Conservation (phyloP, 2,329 filamentous ascomycete species). For the Colletotrichum cordylinicola region DNA sequence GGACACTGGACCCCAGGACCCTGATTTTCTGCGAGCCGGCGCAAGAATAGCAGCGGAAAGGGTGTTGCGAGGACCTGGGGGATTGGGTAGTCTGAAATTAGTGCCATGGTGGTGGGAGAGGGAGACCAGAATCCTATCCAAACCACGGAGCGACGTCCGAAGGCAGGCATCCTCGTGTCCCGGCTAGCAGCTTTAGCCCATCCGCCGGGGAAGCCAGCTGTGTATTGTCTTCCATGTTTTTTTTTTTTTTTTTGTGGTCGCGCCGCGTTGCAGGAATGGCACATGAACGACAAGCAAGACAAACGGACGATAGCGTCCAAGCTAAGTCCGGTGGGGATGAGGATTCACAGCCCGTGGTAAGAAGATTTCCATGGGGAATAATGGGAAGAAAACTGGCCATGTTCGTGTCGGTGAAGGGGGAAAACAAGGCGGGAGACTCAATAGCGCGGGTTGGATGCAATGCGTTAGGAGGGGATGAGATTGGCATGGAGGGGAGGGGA, state of each 20-base stretch:
- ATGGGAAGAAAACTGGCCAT: not conserved
- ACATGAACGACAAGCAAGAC: not conserved
- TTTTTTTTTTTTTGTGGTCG: not conserved
- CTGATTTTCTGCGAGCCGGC: not conserved
- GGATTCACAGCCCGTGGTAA: not conserved
- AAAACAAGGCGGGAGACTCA: not conserved
- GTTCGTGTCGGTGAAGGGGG: not conserved
- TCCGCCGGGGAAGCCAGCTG: not conserved
- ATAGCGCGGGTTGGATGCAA: not conserved
- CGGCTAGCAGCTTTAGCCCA: not conserved
- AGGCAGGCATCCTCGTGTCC: not conserved
- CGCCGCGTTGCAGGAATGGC: not conserved
- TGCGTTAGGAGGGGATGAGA: not conserved
- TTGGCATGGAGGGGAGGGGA: not conserved
- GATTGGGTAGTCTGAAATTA: not conserved
- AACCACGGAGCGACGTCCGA: constrained; percentile 3
- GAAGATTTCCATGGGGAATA: not conserved
- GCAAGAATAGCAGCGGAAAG: not conserved
- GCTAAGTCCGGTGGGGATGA: not conserved
- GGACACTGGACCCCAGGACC: not conserved
- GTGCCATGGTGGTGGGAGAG: not conserved
- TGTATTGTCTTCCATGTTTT: not conserved
- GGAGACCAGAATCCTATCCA: not conserved
- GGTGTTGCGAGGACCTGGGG: not conserved
- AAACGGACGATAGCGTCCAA: not conserved